These are phyloP conservation scores for Thraustochytrium striatum DNA, from an alignment of 352 stramenopile species.

Conservation along the genomic window DNA sequence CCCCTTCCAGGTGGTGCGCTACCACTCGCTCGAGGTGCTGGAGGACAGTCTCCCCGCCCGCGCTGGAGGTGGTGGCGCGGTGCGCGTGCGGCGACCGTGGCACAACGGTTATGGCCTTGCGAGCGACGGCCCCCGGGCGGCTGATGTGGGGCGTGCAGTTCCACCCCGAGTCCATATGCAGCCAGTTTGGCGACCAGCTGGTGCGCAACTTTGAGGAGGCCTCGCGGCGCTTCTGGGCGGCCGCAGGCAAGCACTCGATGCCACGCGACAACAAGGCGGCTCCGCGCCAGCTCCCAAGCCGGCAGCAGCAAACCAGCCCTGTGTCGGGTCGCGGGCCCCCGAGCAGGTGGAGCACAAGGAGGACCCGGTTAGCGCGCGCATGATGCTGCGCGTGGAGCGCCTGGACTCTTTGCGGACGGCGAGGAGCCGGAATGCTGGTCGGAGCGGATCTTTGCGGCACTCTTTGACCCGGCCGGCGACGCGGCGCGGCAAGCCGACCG, in stretches of 20 bases:
- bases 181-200: slow-evolving; percentile 69
- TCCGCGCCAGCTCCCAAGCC: background rate
- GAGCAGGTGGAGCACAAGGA: too few relatives aligned
- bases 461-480: slow-evolving; percentile 48
- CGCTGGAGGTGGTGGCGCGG: slow-evolving; percentile 64
- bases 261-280: background rate
- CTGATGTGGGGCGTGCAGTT: slow-evolving; percentile 87
- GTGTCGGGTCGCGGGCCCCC: too few relatives aligned
- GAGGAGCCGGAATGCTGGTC: background rate
- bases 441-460: background rate
- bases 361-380: too few relatives aligned
- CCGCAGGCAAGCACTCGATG: background rate
- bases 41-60: slow-evolving; percentile 52
- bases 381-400: slow-evolving; percentile 1
- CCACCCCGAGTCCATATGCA: slow-evolving; percentile 92
- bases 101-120: slow-evolving; percentile 84
- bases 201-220: slow-evolving; percentile 75
- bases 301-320: too few relatives aligned
- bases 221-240: background rate
- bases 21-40: slow-evolving; percentile 89
- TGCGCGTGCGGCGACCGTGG: slow-evolving; percentile 65
- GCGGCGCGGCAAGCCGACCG: slow-evolving; percentile 40
- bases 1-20: slow-evolving; percentile 86
- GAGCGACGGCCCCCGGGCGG: slow-evolving; percentile 59
- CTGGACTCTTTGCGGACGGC: background rate